Conservation (phyloP, 1,139 yeast genomes). For the Scheffersomyces parashehatae region DNA sequence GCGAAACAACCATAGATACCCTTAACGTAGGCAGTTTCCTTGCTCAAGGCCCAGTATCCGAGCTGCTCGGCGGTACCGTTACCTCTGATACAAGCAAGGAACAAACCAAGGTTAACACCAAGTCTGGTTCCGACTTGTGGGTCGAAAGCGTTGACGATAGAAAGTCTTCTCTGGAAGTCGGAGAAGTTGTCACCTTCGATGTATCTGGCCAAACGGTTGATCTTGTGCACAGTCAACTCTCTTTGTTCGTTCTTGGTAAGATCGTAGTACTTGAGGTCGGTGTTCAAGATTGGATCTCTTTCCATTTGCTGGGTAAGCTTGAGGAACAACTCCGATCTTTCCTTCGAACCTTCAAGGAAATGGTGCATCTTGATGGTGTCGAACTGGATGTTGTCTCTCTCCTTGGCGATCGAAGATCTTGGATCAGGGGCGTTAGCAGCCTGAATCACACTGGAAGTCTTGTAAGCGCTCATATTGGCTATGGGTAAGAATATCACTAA, state of each 20-base stretch:
- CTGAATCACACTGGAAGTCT: slow-evolving; percentile 11
- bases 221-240: slow-evolving; percentile 36
- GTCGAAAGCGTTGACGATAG: slow-evolving; percentile 29
- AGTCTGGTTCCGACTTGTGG: slow-evolving; percentile 31
- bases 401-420: slow-evolving; percentile 28
- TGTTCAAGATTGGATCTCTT: slow-evolving; percentile 43
- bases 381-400: slow-evolving; percentile 31
- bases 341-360: slow-evolving; percentile 42
- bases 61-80: slow-evolving; percentile 38
- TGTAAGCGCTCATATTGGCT: slow-evolving; percentile 11
- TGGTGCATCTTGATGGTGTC: slow-evolving; percentile 38
- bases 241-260: slow-evolving; percentile 37
- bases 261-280: slow-evolving; percentile 38
- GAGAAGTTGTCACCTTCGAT: slow-evolving; percentile 38
- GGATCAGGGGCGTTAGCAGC: slow-evolving; percentile 38
- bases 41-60: slow-evolving; percentile 40
- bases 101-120: slow-evolving; percentile 32
- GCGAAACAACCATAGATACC: slow-evolving; percentile 49
- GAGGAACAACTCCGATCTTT: slow-evolving; percentile 31
- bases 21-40: slow-evolving; percentile 38
- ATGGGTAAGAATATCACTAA: no score
- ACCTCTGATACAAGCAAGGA: slow-evolving; percentile 31
- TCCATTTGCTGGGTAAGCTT: slow-evolving; percentile 39
- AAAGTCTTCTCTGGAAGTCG: slow-evolving; percentile 41
- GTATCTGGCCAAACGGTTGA: slow-evolving; percentile 39